Evolutionary conservation across 768 basidiomycete species (phyloP).

Genomic region (Kwoniella dendrophila): DNA sequence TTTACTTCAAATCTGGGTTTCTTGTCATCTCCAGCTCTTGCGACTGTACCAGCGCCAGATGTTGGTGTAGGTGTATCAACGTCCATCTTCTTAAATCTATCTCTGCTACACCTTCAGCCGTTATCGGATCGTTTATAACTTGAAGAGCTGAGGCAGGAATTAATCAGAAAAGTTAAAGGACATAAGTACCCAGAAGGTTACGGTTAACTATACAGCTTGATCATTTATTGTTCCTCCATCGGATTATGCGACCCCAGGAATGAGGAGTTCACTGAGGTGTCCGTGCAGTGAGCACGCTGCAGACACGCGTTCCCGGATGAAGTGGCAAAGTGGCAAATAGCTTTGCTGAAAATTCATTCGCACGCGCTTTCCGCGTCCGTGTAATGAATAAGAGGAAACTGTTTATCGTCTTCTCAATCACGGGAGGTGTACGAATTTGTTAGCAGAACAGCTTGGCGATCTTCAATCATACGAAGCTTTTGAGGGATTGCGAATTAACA

Average conservation of each 20-base stretch:
- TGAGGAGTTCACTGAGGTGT: not conserved
- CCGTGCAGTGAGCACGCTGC: not conserved
- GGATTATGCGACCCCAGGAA: not conserved
- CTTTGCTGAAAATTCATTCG: not conserved
- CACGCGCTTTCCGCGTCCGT: no score
- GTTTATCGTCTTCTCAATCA: no score
- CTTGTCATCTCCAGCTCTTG: slow-evolving; percentile 61
- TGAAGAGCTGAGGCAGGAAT: not conserved
- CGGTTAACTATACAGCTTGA: no score
- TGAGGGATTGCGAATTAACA: no score
- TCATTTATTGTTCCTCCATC: not conserved
- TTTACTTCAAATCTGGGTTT: slow-evolving; percentile 91
- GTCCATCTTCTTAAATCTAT: slow-evolving; percentile 32
- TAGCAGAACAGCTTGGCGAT: no score
- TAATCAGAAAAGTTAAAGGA: no score
- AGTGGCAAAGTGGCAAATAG: slow-evolving; percentile 2
- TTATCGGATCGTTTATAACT: not conserved
- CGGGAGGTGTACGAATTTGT: no score
- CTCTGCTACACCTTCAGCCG: not conserved
- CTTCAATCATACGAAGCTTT: no score
- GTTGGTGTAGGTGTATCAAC: slow-evolving; percentile 35
- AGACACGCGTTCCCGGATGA: not conserved
- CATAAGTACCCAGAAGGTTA: slow-evolving; percentile 14
- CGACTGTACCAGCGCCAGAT: slow-evolving; percentile 4
- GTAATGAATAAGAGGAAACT: no score